Conservation (phyloP, 257 asterid species). For the Nicotiana obtusifolia region DNA sequence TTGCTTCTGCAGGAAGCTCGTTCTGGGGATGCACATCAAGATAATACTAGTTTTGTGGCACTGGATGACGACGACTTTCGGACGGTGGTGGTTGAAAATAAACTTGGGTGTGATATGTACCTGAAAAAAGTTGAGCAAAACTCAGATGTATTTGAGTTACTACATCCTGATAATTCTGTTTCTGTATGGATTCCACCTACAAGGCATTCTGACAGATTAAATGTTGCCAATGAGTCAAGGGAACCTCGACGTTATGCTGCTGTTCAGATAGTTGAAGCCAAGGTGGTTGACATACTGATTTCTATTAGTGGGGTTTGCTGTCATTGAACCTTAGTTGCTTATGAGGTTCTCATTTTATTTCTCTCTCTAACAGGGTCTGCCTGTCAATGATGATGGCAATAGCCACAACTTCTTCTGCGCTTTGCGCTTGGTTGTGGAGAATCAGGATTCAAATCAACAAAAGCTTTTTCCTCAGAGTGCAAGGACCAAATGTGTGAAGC, state of each 20-base stretch:
- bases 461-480: slow-evolving; percentile 99
- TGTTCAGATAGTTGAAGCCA: slow-evolving; percentile 80
- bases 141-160: slow-evolving; percentile 41
- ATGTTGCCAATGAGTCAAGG: slow-evolving; percentile 78
- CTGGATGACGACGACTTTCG: slow-evolving; percentile 89
- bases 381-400: slow-evolving; percentile 91
- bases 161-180: slow-evolving; percentile 47
- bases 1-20: slow-evolving; percentile 57
- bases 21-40: slow-evolving; percentile 41
- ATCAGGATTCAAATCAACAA: slow-evolving; percentile 80
- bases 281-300: slow-evolving; percentile 39
- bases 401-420: slow-evolving; percentile 89
- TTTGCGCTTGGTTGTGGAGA: slow-evolving; percentile 87
- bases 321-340: neutral
- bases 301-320: slow-evolving; percentile 5
- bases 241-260: slow-evolving; percentile 82
- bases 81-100: slow-evolving; percentile 74
- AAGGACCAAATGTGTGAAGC: slow-evolving; percentile 94
- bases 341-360: slow-evolving; percentile 2
- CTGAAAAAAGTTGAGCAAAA: slow-evolving; percentile 53
- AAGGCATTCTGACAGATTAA: slow-evolving; percentile 86
- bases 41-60: slow-evolving; percentile 52
- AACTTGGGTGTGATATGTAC: slow-evolving; percentile 89
- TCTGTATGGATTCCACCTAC: slow-evolving; percentile 86
- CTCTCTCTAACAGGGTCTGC: slow-evolving; percentile 63